These are phyloP conservation scores for Isabelozyma heimii DNA, from an alignment of 805 yeast species.

Conservation along the genomic window DNA sequence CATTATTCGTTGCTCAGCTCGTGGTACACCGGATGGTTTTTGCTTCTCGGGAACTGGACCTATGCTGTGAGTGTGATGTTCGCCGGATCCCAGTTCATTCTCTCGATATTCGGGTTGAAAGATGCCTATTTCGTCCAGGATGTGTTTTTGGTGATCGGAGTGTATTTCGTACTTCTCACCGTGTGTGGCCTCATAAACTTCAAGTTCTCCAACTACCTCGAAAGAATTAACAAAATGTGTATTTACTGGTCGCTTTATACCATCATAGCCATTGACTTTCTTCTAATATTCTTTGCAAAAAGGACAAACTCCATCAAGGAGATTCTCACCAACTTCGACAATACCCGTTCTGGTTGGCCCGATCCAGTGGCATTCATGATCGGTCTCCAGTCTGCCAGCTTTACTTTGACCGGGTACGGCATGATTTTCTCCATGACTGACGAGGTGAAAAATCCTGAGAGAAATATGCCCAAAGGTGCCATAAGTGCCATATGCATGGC, in stretches of 20 bases:
- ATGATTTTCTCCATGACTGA: conserved; percentile 80
- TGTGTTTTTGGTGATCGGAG: conserved; percentile 51
- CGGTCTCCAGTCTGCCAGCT: conserved; percentile 75
- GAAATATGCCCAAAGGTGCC: conserved; percentile 72
- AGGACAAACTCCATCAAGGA: conserved; percentile 57
- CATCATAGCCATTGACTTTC: conserved; percentile 62
- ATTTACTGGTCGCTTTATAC: conserved; percentile 77
- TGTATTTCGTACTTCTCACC: conserved; percentile 54
- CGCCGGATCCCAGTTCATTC: conserved; percentile 72
- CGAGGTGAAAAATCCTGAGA: conserved; percentile 75
- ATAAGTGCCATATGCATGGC: conserved; percentile 62
- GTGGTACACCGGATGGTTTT: conserved; percentile 79
- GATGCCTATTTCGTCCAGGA: conserved; percentile 59
- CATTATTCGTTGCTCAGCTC: conserved; percentile 56
- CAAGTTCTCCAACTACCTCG: conserved; percentile 57
- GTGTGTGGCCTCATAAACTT: conserved; percentile 64
- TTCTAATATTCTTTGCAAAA: conserved; percentile 56
- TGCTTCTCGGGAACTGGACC: conserved; percentile 74
- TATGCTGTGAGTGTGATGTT: conserved; percentile 72
- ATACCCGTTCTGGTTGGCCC: conserved; percentile 75
- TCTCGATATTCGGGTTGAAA: conserved; percentile 63
- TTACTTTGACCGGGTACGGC: conserved; percentile 81
- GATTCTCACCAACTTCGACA: conserved; percentile 67
- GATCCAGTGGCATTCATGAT: conserved; percentile 66
- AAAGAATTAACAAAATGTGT: conserved; percentile 61